Conservation (phyloP, 129 eudicot species). For the Pulicaria dysenterica region DNA sequence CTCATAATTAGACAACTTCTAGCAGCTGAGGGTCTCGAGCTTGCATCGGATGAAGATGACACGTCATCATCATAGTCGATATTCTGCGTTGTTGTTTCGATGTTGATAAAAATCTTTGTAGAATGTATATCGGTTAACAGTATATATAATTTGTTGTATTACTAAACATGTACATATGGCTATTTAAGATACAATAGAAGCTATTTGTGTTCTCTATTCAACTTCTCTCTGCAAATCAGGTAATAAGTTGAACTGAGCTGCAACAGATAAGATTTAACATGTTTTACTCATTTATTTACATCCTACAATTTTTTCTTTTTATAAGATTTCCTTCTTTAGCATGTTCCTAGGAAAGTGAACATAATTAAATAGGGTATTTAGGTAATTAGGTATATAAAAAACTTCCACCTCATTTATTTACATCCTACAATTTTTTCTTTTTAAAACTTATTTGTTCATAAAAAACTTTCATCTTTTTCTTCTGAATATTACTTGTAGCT, state of each 20-base stretch:
- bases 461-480: no score
- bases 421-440: no score
- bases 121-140: slow-evolving; percentile 29
- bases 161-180: slow-evolving; percentile 30
- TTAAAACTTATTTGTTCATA: no score
- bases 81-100: neutral
- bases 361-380: no score
- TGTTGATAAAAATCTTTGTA: slow-evolving; percentile 11
- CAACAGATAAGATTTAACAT: no score
- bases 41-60: slow-evolving; percentile 72
- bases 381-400: no score
- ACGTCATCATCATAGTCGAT: slow-evolving; percentile 10
- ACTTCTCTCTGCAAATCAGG: neutral
- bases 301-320: no score
- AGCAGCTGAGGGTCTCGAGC: slow-evolving; percentile 96
- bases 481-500: no score
- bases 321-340: no score
- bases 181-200: slow-evolving; percentile 31
- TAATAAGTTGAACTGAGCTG: neutral
- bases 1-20: slow-evolving; percentile 61
- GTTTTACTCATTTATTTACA: no score
- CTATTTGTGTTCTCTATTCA: neutral
- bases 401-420: no score
- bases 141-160: slow-evolving; percentile 12
- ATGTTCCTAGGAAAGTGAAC: no score